Evolutionary conservation across 257 asterid species (phyloP), one percentile per base, ranked within the genome.

Genomic region (Paraleonurus japonicus): DNA sequence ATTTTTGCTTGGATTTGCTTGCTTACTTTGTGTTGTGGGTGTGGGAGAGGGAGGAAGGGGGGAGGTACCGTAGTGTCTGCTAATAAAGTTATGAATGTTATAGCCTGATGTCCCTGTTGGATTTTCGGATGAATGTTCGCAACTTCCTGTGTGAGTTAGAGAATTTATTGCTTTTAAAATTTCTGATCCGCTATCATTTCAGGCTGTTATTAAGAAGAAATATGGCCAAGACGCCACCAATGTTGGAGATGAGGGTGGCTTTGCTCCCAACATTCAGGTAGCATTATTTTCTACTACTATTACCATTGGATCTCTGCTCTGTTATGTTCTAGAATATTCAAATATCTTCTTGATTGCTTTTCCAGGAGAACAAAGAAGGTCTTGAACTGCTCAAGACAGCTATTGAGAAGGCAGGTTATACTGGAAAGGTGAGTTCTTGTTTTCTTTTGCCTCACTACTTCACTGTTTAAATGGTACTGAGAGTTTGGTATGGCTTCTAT

Each of bases 221-320:
- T 90, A 93, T 43, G 96, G 97, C 23, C 98, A 93, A 78, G 96
- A 93, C 81, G 97, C 98, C 74, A 93, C 98, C 63, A 93, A 93
- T 77, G 98, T 93, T 13, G 98, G 98, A 65, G 98, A 93, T 62
- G 97, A 93, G 85, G 97, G 97, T 80, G 98, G 97, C 77, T 93
- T 93, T 87, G 98, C 98, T 71, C 98, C 98, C 64, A 93, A 93
- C 76, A 93, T 93, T 81, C 97, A 90, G 93, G 97, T 87, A 55
- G 48, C 4, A 35, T 28, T 26, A 54, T n/a, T n/a, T n/a, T n/a
- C n/a, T 71, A 43, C 60, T 64, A 28, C 3, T 64, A 26, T 3
- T 67, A 5, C 50, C 58, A 27, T 63, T 28, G 43, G 4, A 54
- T 43, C 74, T 80, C 24, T 51, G 20, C 61, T 51, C 39, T 50